phyloP scores from a whole-genome alignment of 805 yeast genomes.

The Brettanomyces anomalus region DNA sequence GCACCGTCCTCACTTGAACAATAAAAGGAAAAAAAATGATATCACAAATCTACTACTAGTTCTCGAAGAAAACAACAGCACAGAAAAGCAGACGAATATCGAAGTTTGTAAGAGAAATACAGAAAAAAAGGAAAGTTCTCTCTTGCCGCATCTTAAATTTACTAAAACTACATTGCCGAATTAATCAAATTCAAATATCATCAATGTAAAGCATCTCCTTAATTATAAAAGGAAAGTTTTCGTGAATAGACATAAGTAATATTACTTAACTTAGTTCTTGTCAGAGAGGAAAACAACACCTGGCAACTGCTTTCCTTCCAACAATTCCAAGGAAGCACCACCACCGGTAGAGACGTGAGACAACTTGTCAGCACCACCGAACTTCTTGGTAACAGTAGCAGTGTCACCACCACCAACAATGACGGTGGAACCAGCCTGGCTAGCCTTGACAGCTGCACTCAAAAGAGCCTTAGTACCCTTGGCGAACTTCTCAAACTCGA shows the following conservation, averaged over 20 bases:
- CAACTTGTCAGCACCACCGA: conserved; percentile 90
- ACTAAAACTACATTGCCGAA: neutral
- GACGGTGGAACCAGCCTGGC: conserved; percentile 83
- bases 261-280: conserved; percentile 31
- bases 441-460: conserved; percentile 80
- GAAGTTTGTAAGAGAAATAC: too few species aligned
- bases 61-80: too few species aligned
- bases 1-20: too few species aligned
- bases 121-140: too few species aligned
- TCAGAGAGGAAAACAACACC: conserved; percentile 91
- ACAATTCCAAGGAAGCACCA: conserved; percentile 97
- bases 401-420: conserved; percentile 99
- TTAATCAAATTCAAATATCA: neutral
- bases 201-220: neutral
- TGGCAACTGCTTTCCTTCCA: conserved; percentile 97
- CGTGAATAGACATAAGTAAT: conserved; percentile 3
- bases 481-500: conserved; percentile 91
- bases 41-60: too few species aligned
- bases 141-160: too few species aligned
- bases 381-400: conserved; percentile 98
- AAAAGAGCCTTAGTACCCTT: conserved; percentile 85
- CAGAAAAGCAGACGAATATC: too few species aligned
- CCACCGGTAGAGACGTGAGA: conserved; percentile 99
- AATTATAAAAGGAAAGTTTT: neutral
- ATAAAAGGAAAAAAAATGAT: too few species aligned